phyloP scores from a whole-genome alignment of 441 rosid species.

The Jatropha podagrica region DNA sequence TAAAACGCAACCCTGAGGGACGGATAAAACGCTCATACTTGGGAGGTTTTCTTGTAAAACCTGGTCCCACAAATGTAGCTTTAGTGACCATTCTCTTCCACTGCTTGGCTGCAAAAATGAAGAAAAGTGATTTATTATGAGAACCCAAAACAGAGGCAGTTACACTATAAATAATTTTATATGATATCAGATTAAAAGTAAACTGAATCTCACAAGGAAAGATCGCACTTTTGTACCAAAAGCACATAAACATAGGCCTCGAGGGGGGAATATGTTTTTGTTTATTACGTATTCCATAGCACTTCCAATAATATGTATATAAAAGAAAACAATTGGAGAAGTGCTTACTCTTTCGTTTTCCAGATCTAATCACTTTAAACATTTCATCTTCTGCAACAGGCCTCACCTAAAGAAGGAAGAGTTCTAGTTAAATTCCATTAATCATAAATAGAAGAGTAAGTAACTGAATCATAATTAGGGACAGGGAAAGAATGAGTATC shows the following conservation, averaged over 20 bases:
- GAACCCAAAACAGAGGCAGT: background rate
- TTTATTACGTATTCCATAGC: background rate
- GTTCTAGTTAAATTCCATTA: background rate
- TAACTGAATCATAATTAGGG: background rate
- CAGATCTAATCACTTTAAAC: constrained; percentile 85
- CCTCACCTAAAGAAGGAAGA: constrained; percentile 56
- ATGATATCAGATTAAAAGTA: too few species aligned
- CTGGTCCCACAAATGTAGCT: constrained; percentile 83
- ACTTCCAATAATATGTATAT: background rate
- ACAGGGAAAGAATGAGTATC: background rate
- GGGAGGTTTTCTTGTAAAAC: constrained; percentile 96
- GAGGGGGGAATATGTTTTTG: background rate
- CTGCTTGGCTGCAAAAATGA: constrained; percentile 63
- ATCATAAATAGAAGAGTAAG: background rate
- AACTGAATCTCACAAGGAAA: background rate
- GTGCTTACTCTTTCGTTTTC: constrained; percentile 76
- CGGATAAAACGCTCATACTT: constrained; percentile 96
- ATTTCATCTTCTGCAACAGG: constrained; percentile 98
- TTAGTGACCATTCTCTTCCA: constrained; percentile 96
- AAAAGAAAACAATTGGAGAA: constrained; percentile 3
- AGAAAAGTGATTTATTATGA: background rate
- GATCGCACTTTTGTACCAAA: background rate
- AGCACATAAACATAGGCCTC: background rate
- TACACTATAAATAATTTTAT: too few species aligned
- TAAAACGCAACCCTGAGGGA: constrained; percentile 88